Conservation (phyloP, 2,329 filamentous ascomycete genomes). For the Phialophora expanda region DNA sequence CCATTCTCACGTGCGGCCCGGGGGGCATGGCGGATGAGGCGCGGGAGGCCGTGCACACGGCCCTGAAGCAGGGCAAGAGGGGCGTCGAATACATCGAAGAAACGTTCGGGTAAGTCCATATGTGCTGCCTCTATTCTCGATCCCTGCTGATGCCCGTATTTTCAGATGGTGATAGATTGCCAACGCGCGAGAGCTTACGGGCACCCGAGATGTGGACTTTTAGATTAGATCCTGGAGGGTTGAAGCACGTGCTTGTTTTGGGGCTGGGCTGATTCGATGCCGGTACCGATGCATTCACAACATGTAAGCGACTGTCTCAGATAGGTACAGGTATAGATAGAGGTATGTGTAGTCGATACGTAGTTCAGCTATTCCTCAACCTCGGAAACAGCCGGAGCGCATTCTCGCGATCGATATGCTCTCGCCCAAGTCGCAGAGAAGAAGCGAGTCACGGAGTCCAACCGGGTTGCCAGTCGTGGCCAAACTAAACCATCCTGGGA, state of each 20-base stretch:
- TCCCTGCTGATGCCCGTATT: neutral
- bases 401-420: constrained; percentile 39
- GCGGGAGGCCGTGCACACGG: constrained; percentile 48
- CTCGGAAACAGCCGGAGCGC: constrained; percentile 32
- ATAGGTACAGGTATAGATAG: neutral
- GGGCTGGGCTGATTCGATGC: neutral
- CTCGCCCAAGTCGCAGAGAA: neutral
- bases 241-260: too few relatives aligned
- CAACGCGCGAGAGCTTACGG: neutral
- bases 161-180: neutral
- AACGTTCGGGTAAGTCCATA: constrained; percentile 48
- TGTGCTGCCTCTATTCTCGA: neutral
- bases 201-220: neutral
- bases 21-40: constrained; percentile 54
- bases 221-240: neutral
- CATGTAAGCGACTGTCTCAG: neutral
- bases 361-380: neutral
- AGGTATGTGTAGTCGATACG: neutral
- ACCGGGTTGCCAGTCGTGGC: neutral
- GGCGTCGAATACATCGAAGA: constrained; percentile 55
- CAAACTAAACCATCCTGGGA: neutral
- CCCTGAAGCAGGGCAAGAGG: constrained; percentile 44
- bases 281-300: neutral
- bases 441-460: neutral
- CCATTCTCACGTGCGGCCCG: constrained; percentile 55